Evolutionary conservation across 2,329 filamentous ascomycete species (phyloP).

Genomic region (Botrytis porri): DNA sequence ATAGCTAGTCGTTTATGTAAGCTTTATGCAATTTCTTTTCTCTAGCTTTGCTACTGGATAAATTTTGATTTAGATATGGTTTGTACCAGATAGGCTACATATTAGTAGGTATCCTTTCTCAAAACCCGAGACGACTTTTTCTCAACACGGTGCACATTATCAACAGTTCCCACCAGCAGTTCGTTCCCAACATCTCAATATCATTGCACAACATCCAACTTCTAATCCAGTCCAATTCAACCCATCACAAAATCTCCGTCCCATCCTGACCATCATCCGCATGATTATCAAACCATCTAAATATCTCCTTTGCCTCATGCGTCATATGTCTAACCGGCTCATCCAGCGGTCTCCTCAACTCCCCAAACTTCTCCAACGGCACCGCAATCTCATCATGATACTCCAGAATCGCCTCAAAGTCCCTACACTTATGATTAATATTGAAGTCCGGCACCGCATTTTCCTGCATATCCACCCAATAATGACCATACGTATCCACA

Average conservation of each 20-base stretch:
- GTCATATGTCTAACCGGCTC: constrained; percentile 1
- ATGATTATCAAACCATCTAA: neutral
- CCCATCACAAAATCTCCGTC: neutral
- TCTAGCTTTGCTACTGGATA: neutral
- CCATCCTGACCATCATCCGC: neutral
- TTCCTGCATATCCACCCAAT: neutral
- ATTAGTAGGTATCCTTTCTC: neutral
- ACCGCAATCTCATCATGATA: neutral
- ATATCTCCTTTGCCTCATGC: neutral
- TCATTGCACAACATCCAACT: neutral
- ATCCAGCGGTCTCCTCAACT: neutral
- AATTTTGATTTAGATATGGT: neutral
- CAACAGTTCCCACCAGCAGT: neutral
- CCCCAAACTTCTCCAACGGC: neutral
- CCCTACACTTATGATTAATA: neutral
- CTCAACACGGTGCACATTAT: neutral
- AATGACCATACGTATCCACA: constrained; percentile 1
- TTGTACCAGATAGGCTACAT: neutral
- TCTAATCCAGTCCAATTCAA: neutral
- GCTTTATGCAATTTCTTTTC: too few relatives aligned
- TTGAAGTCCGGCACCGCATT: neutral
- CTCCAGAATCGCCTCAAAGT: neutral
- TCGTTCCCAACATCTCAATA: neutral
- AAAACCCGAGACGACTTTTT: neutral
- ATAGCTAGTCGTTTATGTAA: accelerated